Conservation (phyloP, 1,284 basidiomycete species). For the Ganoderma meredithae region DNA sequence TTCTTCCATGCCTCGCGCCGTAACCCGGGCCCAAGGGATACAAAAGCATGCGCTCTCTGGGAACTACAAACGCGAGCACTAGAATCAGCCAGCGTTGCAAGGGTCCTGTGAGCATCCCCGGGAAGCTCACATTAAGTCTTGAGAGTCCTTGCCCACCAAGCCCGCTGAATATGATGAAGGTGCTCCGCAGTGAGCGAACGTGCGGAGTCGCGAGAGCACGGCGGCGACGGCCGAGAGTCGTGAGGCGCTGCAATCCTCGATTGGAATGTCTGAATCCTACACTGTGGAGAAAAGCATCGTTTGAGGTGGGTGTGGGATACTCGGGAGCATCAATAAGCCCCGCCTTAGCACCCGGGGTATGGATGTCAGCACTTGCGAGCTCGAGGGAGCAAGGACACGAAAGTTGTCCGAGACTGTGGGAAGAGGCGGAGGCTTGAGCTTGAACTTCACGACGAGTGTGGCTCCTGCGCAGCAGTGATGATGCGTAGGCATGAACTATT, state of each 20-base stretch:
- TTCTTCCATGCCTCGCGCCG: background rate
- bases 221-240: background rate
- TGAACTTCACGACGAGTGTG: background rate
- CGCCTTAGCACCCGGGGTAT: background rate
- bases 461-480: background rate
- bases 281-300: background rate
- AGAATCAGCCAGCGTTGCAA: constrained; percentile 1
- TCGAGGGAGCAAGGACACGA: background rate
- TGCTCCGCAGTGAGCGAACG: background rate
- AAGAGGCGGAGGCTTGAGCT: background rate
- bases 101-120: background rate
- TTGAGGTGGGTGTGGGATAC: background rate
- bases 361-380: background rate
- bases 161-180: background rate
- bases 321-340: background rate
- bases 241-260: background rate
- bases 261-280: background rate
- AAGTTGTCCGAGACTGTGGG: background rate
- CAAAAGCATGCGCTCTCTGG: background rate
- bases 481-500: background rate
- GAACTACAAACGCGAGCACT: background rate
- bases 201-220: background rate
- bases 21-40: background rate
- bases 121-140: background rate
- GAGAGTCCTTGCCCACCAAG: background rate